Base-by-base conservation (phyloP, 2,329 filamentous ascomycete species). In the Aphanocladium album region DNA sequence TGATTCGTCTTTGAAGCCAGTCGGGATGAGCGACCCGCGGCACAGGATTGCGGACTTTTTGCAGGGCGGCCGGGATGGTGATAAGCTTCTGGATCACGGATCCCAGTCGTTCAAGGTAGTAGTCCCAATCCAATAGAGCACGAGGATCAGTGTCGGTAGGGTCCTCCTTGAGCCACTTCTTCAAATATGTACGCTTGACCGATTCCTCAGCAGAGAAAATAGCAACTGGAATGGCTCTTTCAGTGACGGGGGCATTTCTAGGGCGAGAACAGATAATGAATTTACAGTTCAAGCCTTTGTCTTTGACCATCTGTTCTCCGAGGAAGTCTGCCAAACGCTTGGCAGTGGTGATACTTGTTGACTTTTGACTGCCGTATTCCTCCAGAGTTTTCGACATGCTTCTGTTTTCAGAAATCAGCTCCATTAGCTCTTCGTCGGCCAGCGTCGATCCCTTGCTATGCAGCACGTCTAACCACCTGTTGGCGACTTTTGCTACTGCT, bases 391-490 rank as follows among this genome's bases (percentile, higher is more conserved):
- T 99, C 19, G 88, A 84, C 95, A 99, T 99, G 78, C 86, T 98
- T 78, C 96, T 89, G 77, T 99, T 99, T 74, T 99, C 95, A 54
- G 92, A 97, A 86, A 99, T 99, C n/a, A 99, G 87, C 69, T 99
- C 93, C 74, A 99, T 98, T 45, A 99, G 83, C 71, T 99, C 95
- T 72, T 98, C 93, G 67, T 99, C 93, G 0, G 93, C 93, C 16
- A 99, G 79, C 1, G 93, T 98, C 3, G 88, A 83, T 17, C 96
- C 95, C 66, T 91, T 93, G 68, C 86, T 90, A 70, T 98, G 85
- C 35, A 99, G 78, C 2, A 99, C 95, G 73, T 99, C 96, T 5
- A 99, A 80, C 95, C 95, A 99, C 63, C 89, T 87, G 71, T 99
- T 96, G 2, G 95, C 93, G 23, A 99, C 92, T 70, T 91, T 96